Base-by-base conservation (phyloP, 164 flowering plant species). In the Magnolia kwangsiensis region DNA sequence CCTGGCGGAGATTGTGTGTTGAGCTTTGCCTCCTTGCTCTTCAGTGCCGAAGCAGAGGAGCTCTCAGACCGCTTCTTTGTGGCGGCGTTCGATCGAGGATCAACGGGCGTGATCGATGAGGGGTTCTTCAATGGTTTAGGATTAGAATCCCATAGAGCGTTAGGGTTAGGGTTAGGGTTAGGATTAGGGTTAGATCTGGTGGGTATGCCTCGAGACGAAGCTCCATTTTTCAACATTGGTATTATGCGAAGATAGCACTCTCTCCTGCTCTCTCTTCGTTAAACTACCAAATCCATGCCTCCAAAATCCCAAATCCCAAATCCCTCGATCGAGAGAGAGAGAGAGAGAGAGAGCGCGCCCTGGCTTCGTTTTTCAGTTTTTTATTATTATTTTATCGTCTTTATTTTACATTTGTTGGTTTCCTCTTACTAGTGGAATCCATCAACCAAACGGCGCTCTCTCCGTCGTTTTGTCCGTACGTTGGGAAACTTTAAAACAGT, bases 21-120 rank as follows among this genome's bases (percentile, higher is more conserved):
- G 23, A 74, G 80, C 69, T 78, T 78, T 18, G 80, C 59, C 68
- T 73, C 80, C 63, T 78, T 78, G 51, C 50, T 69, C 76, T 37
- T 63, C 51, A 75, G 79, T 8, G 63, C 80, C 18, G 76, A 78
- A 61, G 77, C 74, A 18, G 76, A 74, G 23, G 71, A 76, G 45
- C 19, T 70, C 21, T 78, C 71, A 9, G 80, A 16, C 27, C 76
- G 76, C 73, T 78, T 78, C 73, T 78, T 78, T 50, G 72, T 31
- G n/a, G 67, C 67, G 0, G 51, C 8, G 50, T 11, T 31, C 51
- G 72, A 27, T 55, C 61, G 61, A 55, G 61, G 65, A 64, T 13
- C 19, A 65, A n/a, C 7, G 67, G 24, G 24, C 10, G 24, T 19
- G 51, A 67, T 13, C 9, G 10, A 16, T 1, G 77, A 18, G 23